These are phyloP conservation scores for Hysterangium stoloniferum DNA, from an alignment of 768 basidiomycete genomes.

Conservation along the genomic window DNA sequence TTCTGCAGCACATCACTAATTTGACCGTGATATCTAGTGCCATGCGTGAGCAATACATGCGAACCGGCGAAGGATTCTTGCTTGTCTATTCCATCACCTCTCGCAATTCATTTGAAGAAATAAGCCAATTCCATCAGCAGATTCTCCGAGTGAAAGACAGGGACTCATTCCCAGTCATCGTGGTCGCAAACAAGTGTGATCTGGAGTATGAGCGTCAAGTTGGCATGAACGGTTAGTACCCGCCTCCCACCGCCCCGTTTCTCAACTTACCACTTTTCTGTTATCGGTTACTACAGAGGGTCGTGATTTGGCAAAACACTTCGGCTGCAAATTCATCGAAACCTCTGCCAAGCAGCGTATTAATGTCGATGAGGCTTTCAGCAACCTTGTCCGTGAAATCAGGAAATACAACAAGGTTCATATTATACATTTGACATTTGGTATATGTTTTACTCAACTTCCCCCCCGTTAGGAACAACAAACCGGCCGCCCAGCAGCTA, in stretches of 20 bases:
- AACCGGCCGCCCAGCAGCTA: conserved; percentile 57
- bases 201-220: conserved; percentile 95
- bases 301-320: conserved; percentile 90
- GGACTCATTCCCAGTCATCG: conserved; percentile 90
- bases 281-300: conserved; percentile 60
- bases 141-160: conserved; percentile 96
- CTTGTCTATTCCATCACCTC: conserved; percentile 99
- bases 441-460: too few species aligned
- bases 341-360: conserved; percentile 95
- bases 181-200: conserved; percentile 98
- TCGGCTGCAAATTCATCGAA: conserved; percentile 91
- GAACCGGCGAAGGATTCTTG: conserved; percentile 95
- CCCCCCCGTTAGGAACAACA: conserved; percentile 53
- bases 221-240: conserved; percentile 83
- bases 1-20: conserved; percentile 10
- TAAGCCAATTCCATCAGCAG: conserved; percentile 92
- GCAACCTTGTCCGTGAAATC: conserved; percentile 87
- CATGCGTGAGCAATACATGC: conserved; percentile 99
- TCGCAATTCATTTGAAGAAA: conserved; percentile 95
- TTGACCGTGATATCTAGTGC: conserved; percentile 45
- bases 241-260: not conserved
- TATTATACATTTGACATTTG: not conserved
- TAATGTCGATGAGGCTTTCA: conserved; percentile 95
- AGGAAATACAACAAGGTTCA: conserved; percentile 86
- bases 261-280: conserved; percentile 17